Evolutionary conservation across 2,329 filamentous ascomycete species (phyloP), one percentile per base, ranked within the genome.

Genomic region (Orbilia oligospora): DNA sequence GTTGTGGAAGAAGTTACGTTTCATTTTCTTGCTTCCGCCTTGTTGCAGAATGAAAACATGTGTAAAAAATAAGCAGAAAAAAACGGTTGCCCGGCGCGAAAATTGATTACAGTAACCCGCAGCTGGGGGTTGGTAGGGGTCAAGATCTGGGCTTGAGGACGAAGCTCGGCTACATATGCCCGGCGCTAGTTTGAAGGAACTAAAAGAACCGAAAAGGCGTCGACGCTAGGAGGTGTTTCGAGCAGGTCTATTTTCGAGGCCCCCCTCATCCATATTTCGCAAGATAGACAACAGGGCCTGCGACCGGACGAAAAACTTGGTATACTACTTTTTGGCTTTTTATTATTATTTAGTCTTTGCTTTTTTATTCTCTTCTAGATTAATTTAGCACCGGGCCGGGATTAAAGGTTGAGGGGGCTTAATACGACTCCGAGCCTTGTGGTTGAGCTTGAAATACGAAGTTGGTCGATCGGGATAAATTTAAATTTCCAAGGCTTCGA

Each of bases 171-270:
- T 18, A 14, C 53, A 18, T 36, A 33, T 38, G 30, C 18, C 33
- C 18, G 36, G 20, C 12, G 16, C 10, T 20, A 44, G 24, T 36
- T 38, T 27, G 12, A 51, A 33, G n/a, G 24, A 30, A 5, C 18
- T 41, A n/a, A 20, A 14, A 33, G 38, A 44, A 5, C 30, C 20
- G 22, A n/a, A 61, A n/a, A 41, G 56, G 56, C 36, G 36, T 61
- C 38, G 36, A 61, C 56, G 36, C 56, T 36, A 61, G 56, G 56
- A 61, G 56, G 33, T 44, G 56, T 61, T 61, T 61, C 36, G 56
- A 61, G 16, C 16, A 24, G 18, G 36, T 61, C 36, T 61, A 61
- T 61, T 61, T 61, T 44, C 33, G 56, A 61, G 27, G n/a, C 53
- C 30, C 24, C n/a, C 18, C 24, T n/a, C 22, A 20, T 20, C 30